These are phyloP conservation scores for Streptanthus diversifolius DNA, from an alignment of 345 rosid genomes.

Conservation along the genomic window DNA sequence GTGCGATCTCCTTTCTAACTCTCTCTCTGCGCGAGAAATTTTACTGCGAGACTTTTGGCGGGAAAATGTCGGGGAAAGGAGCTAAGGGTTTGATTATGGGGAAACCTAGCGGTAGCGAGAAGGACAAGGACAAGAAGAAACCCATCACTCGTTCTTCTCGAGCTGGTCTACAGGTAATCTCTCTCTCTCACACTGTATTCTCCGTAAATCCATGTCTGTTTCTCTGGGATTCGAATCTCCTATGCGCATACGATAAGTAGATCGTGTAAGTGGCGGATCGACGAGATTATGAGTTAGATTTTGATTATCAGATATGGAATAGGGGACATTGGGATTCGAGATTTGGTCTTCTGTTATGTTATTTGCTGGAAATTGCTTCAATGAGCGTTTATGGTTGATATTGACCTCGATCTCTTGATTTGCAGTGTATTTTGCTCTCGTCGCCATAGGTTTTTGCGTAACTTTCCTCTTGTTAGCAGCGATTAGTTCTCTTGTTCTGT, in stretches of 20 bases:
- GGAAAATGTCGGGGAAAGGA: conserved; percentile 81
- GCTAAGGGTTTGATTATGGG: conserved; percentile 74
- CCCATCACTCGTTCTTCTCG: conserved; percentile 77
- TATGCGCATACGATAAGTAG: not conserved
- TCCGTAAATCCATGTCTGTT: not conserved
- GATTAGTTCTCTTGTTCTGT: no score
- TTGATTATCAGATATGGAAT: not conserved
- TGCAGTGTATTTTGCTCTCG: not conserved
- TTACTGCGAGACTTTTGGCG: conserved; percentile 12
- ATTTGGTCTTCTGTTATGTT: not conserved
- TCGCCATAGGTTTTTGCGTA: no score
- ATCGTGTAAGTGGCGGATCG: conserved; percentile 12
- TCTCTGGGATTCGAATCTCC: not conserved
- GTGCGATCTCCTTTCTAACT: conserved; percentile 1
- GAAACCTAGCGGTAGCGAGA: conserved; percentile 54
- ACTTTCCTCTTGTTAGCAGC: not conserved
- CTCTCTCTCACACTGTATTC: not conserved
- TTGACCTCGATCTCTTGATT: conserved; percentile 5
- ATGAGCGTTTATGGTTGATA: not conserved
- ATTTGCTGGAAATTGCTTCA: not conserved
- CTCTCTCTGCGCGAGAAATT: not conserved
- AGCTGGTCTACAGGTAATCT: conserved; percentile 66
- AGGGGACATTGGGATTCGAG: not conserved
- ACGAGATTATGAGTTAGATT: conserved; percentile 9
- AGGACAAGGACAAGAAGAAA: conserved; percentile 75